These are phyloP conservation scores for Scutellaria minor DNA, from an alignment of 257 asterid species.

Conservation along the genomic window DNA sequence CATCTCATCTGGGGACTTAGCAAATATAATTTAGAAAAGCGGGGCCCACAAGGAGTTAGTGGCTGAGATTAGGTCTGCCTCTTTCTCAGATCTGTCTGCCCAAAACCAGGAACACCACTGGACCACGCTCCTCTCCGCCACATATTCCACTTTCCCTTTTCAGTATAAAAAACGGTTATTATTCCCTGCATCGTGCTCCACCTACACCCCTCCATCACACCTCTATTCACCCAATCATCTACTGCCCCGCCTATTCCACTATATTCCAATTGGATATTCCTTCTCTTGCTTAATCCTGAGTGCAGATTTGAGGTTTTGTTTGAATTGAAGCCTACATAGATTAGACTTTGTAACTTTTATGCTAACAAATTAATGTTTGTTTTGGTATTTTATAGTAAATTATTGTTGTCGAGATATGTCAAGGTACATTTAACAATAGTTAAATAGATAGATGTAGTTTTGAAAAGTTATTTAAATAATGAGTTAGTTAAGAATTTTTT, in stretches of 20 bases:
- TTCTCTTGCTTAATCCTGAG: not conserved
- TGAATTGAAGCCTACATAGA: too few relatives aligned
- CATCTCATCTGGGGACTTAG: too few relatives aligned
- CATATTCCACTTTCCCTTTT: constrained; percentile 34
- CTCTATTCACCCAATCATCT: constrained; percentile 21
- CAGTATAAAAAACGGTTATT: not conserved
- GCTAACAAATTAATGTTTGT: not conserved
- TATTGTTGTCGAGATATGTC: too few relatives aligned
- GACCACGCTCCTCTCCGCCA: constrained; percentile 49
- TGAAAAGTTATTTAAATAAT: too few relatives aligned
- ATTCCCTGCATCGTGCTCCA: constrained; percentile 3
- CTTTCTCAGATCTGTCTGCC: constrained; percentile 38
- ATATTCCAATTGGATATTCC: constrained; percentile 32
- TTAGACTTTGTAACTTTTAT: too few relatives aligned
- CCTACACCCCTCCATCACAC: constrained; percentile 26
- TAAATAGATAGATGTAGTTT: too few relatives aligned
- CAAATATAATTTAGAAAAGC: not conserved
- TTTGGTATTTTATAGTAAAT: too few relatives aligned
- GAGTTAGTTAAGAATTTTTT: too few relatives aligned
- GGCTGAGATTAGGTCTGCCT: constrained; percentile 43
- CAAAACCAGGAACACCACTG: constrained; percentile 32
- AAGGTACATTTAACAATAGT: too few relatives aligned
- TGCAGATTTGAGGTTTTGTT: too few relatives aligned
- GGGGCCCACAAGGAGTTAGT: constrained; percentile 39
- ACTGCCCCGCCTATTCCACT: not conserved